Percentiles rank a stretch among this genome's conserved stretches.
Evolutionary conservation across 163 green algal genomes (phyloP).

Genomic region (Chlamydomonas reinhardtii): DNA sequence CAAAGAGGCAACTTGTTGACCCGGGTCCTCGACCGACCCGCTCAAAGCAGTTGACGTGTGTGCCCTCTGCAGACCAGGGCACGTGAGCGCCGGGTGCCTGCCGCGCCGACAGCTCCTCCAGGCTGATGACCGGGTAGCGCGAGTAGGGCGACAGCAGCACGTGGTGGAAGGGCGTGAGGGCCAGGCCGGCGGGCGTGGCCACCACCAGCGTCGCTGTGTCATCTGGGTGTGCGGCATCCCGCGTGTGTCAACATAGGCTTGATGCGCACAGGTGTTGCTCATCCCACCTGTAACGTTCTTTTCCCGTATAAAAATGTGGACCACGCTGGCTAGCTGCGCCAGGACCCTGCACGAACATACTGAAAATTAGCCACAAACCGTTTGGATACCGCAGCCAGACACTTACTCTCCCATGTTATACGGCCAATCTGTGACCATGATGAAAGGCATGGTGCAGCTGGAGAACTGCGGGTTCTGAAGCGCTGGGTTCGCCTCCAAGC

Average conservation of each 20-base stretch:
- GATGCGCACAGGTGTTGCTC: no score
- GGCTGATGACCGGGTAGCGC: background rate
- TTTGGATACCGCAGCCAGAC: background rate
- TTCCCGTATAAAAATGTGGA: background rate
- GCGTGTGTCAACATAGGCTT: background rate
- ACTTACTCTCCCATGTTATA: conserved; percentile 43
- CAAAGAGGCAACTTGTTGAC: no score
- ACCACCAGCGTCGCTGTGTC: conserved; percentile 6
- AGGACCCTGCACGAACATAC: background rate
- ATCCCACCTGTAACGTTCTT: conserved; percentile 14
- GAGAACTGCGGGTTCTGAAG: conserved; percentile 3
- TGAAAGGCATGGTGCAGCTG: background rate
- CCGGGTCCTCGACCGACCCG: conserved; percentile 8
- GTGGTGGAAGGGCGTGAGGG: conserved; percentile 15
- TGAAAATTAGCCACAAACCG: no score
- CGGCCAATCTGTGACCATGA: background rate
- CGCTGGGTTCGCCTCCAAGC: background rate
- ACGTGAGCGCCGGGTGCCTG: background rate
- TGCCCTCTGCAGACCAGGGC: background rate
- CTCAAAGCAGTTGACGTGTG: conserved; percentile 34
- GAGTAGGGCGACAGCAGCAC: conserved; percentile 31
- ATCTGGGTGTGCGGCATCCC: background rate
- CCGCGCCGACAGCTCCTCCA: conserved; percentile 19
- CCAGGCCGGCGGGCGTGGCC: conserved; percentile 6
- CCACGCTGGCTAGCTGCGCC: conserved; percentile 10